A percentile compares a stretch with the other conserved stretches of the same genome.
phyloP scores from a whole-genome alignment of 78 protist species.

The Speleostelium caveatum region DNA sequence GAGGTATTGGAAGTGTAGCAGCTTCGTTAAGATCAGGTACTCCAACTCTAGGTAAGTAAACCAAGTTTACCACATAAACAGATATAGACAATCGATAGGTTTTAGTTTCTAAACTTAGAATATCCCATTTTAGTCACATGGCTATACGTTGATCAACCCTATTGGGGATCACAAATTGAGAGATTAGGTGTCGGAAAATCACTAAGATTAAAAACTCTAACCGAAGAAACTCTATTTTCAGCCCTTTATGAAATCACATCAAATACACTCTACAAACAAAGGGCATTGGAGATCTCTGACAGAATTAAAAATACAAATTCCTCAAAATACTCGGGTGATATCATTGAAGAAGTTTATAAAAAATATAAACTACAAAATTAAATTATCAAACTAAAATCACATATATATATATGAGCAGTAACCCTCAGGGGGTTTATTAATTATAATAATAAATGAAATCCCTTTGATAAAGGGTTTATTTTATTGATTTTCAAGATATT shows the following conservation, averaged over 20 bases:
- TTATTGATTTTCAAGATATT: no score
- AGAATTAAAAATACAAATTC: background rate
- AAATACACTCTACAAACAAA: background rate
- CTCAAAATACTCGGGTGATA: background rate
- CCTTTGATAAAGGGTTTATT: no score
- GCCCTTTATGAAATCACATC: background rate
- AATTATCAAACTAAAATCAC: no score
- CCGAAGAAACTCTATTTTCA: background rate
- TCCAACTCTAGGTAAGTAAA: no score
- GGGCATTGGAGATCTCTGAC: background rate
- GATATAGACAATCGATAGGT: no score
- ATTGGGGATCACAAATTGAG: background rate
- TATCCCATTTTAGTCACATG: background rate
- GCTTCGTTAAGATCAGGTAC: background rate
- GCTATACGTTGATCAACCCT: constrained; percentile 7
- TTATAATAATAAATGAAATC: no score
- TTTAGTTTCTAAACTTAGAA: no score
- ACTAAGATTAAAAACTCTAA: background rate
- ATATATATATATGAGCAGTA: no score
- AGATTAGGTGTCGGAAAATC: background rate
- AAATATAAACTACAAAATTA: background rate
- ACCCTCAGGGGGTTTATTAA: no score
- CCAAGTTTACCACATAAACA: no score
- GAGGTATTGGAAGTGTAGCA: constrained; percentile 20
- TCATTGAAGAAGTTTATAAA: background rate